phyloP scores from a whole-genome alignment of 345 rosid species.

The Lepidium africanum region DNA sequence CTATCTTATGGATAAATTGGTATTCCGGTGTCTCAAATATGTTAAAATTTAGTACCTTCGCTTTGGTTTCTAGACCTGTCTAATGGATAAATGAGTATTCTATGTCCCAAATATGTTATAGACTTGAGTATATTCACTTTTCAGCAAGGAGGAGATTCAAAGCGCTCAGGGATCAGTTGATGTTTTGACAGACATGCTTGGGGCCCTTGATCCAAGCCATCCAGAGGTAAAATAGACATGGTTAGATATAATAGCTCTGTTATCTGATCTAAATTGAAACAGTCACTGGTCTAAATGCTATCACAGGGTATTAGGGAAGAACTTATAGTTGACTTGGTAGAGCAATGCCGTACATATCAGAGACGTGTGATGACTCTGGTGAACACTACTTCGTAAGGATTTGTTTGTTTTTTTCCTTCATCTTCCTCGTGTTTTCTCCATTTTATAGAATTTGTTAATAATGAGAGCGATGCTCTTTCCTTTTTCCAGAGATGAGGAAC shows the following conservation, averaged over 20 bases:
- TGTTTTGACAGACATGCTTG: slow-evolving; percentile 77
- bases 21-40: neutral
- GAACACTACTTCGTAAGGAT: slow-evolving; percentile 57
- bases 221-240: slow-evolving; percentile 48
- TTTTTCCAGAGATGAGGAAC: slow-evolving; percentile 66
- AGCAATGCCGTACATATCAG: slow-evolving; percentile 85
- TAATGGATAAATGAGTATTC: neutral
- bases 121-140: slow-evolving; percentile 1
- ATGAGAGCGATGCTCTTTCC: slow-evolving; percentile 17
- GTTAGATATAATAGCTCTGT: neutral
- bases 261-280: neutral
- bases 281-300: neutral
- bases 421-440: neutral
- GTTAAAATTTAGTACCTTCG: neutral
- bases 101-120: neutral
- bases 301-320: slow-evolving; percentile 84
- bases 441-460: neutral
- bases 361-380: slow-evolving; percentile 77
- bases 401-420: neutral
- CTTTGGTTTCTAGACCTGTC: neutral
- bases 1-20: neutral
- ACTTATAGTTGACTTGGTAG: slow-evolving; percentile 79
- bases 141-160: slow-evolving; percentile 72
- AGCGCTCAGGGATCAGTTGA: slow-evolving; percentile 66
- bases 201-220: slow-evolving; percentile 73